Evolutionary conservation across 2,329 filamentous ascomycete genomes (phyloP), one percentile per base, ranked within the genome.

Genomic region (Dendryphion nanum): DNA sequence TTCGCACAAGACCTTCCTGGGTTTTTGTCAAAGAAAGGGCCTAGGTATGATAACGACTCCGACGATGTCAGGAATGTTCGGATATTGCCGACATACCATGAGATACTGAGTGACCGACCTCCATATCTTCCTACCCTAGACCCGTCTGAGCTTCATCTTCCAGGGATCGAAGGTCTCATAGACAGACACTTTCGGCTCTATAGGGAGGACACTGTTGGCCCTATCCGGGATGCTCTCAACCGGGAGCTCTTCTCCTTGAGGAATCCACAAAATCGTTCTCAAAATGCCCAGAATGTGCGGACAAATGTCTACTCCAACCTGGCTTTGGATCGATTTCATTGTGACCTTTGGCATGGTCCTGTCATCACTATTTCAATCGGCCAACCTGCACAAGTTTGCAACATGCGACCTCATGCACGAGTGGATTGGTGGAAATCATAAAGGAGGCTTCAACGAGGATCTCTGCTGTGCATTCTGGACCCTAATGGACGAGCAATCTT

Each of bases 141-240:
- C 30, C 45, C 43, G 1, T 44, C 57, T 15, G 49, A 63, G 19
- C 50, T 44, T 12, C 41, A 53, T 33, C 24, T 38, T 3, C 28
- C 33, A 16, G 49, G 51, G 3, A 26, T 44, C 2, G 33, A 39
- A 26, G 73, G 75, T 2, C 66, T 75, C 1, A 49, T 81, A 0
- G 77, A 81, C 49, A 61, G 71, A 37, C 70, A 80, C 37, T 81
- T 81, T 33, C 70, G 77, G 6, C 68, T 80, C 0, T 54, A 79
- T 2, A 66, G 77, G 3, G 74, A 80, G 54, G 77, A 81, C 47
- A 75, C 70, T 0, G 61, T 79, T 3, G 74, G 74, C 0, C 70
- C 76, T 38, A 59, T 81, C 4, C 66, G 74, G 18, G 73, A 78
- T 46, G 68, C 68, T 2, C 26, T 47, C 5, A 33, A 29, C 7